These are phyloP conservation scores for Cystobasidium ongulense DNA, from an alignment of 768 basidiomycete genomes.

Conservation along the genomic window DNA sequence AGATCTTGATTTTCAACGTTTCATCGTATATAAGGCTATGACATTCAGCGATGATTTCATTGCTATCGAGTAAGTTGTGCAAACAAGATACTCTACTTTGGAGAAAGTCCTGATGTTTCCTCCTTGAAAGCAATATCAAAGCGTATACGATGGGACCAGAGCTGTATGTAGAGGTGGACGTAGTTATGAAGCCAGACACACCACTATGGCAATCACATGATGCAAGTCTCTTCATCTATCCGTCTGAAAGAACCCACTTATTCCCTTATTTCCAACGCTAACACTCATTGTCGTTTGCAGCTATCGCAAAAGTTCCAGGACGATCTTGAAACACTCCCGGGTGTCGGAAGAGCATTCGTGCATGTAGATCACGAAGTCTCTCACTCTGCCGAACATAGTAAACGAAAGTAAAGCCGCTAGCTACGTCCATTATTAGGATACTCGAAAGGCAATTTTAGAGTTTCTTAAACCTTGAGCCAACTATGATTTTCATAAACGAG, in stretches of 20 bases:
- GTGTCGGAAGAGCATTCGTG: slow-evolving; percentile 40
- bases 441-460: too few species aligned
- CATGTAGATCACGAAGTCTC: slow-evolving; percentile 43
- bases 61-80: slow-evolving; percentile 2
- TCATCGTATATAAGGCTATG: slow-evolving; percentile 68
- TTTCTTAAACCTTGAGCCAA: too few species aligned
- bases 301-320: slow-evolving; percentile 45
- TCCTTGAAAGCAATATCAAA: slow-evolving; percentile 44
- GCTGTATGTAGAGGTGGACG: slow-evolving; percentile 90
- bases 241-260: slow-evolving; percentile 14
- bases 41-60: slow-evolving; percentile 59
- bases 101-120: neutral
- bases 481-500: too few species aligned
- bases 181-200: slow-evolving; percentile 82
- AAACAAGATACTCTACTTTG: neutral
- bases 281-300: too few species aligned
- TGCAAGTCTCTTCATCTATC: slow-evolving; percentile 37
- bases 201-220: slow-evolving; percentile 62
- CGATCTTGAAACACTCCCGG: slow-evolving; percentile 42
- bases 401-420: neutral
- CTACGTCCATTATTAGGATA: too few species aligned
- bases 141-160: slow-evolving; percentile 62
- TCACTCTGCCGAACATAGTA: slow-evolving; percentile 37
- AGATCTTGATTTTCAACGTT: slow-evolving; percentile 66
- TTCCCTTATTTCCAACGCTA: too few species aligned